A percentile compares a stretch with the other conserved stretches of the same genome.
These are phyloP conservation scores for Fusarium falciforme DNA, from an alignment of 2,329 filamentous ascomycete species.

Conservation along the genomic window DNA sequence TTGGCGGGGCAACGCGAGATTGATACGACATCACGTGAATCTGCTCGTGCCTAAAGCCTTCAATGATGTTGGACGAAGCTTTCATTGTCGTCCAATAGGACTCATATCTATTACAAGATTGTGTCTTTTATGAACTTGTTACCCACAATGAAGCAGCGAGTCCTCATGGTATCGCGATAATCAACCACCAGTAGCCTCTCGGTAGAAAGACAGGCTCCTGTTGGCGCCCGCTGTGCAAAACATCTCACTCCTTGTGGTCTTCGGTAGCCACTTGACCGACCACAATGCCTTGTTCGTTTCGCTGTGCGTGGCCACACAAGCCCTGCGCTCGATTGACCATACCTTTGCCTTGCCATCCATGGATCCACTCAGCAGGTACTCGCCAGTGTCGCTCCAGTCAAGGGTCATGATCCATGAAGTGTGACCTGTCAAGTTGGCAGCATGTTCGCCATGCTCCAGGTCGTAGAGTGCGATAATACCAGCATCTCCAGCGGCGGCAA, in stretches of 20 bases:
- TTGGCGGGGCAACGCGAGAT: conserved; percentile 69
- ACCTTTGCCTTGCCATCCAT: conserved; percentile 97
- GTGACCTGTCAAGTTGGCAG: conserved; percentile 84
- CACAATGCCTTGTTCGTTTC: conserved; percentile 89
- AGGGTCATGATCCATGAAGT: conserved; percentile 89
- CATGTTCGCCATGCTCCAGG: conserved; percentile 89
- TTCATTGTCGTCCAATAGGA: background rate
- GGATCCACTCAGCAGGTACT: conserved; percentile 87
- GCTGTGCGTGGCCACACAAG: conserved; percentile 92
- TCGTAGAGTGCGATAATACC: conserved; percentile 92
- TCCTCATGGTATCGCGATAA: background rate
- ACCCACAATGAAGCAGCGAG: background rate
- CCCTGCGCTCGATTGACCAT: conserved; percentile 87
- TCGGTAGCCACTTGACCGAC: conserved; percentile 86
- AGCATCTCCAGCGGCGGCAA: conserved; percentile 92
- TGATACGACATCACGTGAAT: conserved; percentile 62
- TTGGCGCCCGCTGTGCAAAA: conserved; percentile 86
- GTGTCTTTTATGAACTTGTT: background rate
- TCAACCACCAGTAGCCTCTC: conserved; percentile 72
- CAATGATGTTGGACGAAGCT: background rate
- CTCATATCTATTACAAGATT: background rate
- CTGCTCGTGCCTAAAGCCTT: background rate
- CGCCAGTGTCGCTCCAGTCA: conserved; percentile 93
- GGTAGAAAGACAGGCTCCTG: conserved; percentile 81
- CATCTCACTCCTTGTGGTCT: conserved; percentile 73